Base-by-base conservation (phyloP, 1,284 basidiomycete genomes). In the Apiotrichum gracile region DNA sequence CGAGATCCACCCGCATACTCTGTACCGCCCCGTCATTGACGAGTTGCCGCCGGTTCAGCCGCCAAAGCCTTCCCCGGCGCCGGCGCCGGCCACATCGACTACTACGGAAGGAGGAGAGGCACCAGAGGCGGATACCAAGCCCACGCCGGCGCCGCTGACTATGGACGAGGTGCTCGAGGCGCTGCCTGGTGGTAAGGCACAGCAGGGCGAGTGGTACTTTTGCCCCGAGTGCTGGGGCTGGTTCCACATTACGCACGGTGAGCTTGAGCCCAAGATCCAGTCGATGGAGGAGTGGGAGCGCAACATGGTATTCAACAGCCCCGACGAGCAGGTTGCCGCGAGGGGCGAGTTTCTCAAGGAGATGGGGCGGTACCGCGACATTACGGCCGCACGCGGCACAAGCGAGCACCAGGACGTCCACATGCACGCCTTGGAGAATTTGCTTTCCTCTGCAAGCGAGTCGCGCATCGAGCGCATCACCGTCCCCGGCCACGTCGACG, bases 141-240 rank as follows among this genome's bases (percentile, higher is more conserved):
- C 26, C 14, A 57, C 33, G 17, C 16, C 47, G 29, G 47, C 27
- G 13, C 39, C 46, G 12, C 45, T 54, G 24, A 63, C 61, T 0
- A 0, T 54, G 7, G 54, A 52, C 17, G 66, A 72, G 24, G 66
- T 73, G 1, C 61, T 52, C 54, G 61, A 62, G 4, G 60, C 71
- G 4, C 58, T 67, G 9, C 71, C 71, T 1, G 71, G 71, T 8
- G 63, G 63, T 2, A 31, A 35, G 21, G 46, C 58, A 7, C 26
- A 52, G 19, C 58, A 61, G 37, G 26, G 53, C 6, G 57, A 71
- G 21, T 73, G 68, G 68, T 73, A 61, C 51, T 73, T 72, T 55
- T 73, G 71, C 47, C 43, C 61, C 16, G 58, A 57, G 0, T 73
- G 71, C 43, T 70, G 65, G 63, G 65, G 57, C 4, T 73, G 71